Evolutionary conservation across 1,284 basidiomycete species (phyloP), one percentile per base, ranked within the genome.

Genomic region (Moesziomyces aphidis): DNA sequence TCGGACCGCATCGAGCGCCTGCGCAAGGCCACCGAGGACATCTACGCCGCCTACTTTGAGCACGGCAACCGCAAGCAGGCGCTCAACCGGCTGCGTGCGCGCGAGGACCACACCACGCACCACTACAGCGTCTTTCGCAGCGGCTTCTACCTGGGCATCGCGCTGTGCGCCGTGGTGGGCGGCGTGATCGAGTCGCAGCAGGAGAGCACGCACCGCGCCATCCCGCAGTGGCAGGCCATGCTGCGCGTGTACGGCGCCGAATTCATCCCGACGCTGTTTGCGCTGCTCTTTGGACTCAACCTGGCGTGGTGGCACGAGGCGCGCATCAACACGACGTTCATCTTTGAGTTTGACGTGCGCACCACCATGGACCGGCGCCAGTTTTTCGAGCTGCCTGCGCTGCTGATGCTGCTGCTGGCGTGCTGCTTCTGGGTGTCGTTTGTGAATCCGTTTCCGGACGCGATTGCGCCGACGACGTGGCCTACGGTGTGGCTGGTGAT

Each of bases 401-500:
- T 95, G 66, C 85, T 96, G 21, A 87, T 95, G 49, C 86, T 90
- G n/a, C 88, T 91, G 0, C 88, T 97, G 1, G 90, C 89, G 60
- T 92, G 91, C 78, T 90, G 91, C 46, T 94, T 96, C 83, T 95
- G 91, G 90, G 87, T 97, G 48, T 92, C 93, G 3, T 94, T 95
- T 83, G 85, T 89, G 50, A 88, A 78, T 48, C 79, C 80, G 8
- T 78, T 79, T 54, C 81, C 80, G 4, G 51, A 52, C 5, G 43
- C 73, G 1, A 83, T 86, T 44, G 59, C 77, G 3, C 80, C 84
- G 0, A 77, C 75, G 23, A 85, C 86, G 0, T 98, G 95, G 93
- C 94, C 94, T 0, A 86, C 94, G 5, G 88, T 92, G 0, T 99
- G 95, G 94, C 86, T 97, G 11, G 88, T 88, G 0, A 87, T 94